Conservation (phyloP, 164 flowering plant genomes). For the Umbellularia californica region DNA sequence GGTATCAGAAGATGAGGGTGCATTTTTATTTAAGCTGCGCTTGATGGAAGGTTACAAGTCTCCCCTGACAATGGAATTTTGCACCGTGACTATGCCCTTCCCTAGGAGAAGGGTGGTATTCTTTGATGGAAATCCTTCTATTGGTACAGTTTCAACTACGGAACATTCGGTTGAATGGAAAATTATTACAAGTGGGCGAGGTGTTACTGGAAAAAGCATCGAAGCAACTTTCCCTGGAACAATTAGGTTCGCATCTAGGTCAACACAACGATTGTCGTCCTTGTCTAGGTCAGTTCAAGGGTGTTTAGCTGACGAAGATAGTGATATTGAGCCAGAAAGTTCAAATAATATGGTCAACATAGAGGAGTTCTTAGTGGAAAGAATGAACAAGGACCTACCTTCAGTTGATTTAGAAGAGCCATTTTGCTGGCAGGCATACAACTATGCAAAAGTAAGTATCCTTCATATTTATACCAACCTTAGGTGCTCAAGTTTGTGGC, state of each 20-base stretch:
- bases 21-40: constrained; percentile 80
- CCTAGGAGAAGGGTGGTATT: constrained; percentile 79
- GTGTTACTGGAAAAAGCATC: constrained; percentile 71
- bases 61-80: constrained; percentile 78
- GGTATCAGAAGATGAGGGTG: constrained; percentile 99
- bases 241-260: constrained; percentile 75
- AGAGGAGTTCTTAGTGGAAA: constrained; percentile 76
- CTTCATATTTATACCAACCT: not conserved
- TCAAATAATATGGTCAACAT: constrained; percentile 57
- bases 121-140: constrained; percentile 90
- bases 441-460: constrained; percentile 76
- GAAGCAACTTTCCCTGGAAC: constrained; percentile 98
- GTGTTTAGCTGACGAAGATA: constrained; percentile 59
- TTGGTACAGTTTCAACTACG: constrained; percentile 73
- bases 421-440: constrained; percentile 93
- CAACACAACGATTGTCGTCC: constrained; percentile 37
- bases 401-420: constrained; percentile 96
- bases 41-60: constrained; percentile 88
- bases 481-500: not conserved
- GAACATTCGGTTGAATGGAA: constrained; percentile 96
- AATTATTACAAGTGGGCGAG: constrained; percentile 69
- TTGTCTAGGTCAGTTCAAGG: constrained; percentile 32
- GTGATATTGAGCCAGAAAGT: constrained; percentile 71
- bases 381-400: constrained; percentile 83
- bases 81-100: constrained; percentile 92